These are phyloP conservation scores for Alternaria infectoria DNA, from an alignment of 2,329 filamentous ascomycete species.

Conservation along the genomic window DNA sequence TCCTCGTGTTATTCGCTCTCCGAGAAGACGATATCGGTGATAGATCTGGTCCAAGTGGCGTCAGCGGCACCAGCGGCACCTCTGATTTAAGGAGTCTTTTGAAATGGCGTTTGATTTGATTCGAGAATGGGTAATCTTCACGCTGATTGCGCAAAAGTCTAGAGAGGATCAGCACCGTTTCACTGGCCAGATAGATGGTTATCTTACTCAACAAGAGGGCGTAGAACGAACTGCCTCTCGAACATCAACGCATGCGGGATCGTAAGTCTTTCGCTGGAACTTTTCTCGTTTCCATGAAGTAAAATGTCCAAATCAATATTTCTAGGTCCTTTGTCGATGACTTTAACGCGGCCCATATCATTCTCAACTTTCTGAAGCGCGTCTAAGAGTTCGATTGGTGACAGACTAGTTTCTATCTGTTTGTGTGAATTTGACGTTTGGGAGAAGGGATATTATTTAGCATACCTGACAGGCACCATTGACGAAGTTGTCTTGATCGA, in stretches of 20 bases:
- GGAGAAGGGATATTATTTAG: slow-evolving; percentile 16
- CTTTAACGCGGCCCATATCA: slow-evolving; percentile 77
- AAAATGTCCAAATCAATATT: slow-evolving; percentile 96
- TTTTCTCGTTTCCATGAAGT: slow-evolving; percentile 71
- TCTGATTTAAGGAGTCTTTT: slow-evolving; percentile 42
- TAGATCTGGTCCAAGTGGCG: slow-evolving; percentile 44
- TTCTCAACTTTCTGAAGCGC: slow-evolving; percentile 84
- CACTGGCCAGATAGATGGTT: background rate
- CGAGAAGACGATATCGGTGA: slow-evolving; percentile 36
- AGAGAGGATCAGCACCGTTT: slow-evolving; percentile 12
- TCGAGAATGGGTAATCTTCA: slow-evolving; percentile 55
- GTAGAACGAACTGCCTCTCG: slow-evolving; percentile 92
- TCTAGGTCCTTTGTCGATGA: slow-evolving; percentile 90
- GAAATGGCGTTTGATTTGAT: slow-evolving; percentile 39
- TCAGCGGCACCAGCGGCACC: slow-evolving; percentile 48
- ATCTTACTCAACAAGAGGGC: slow-evolving; percentile 78
- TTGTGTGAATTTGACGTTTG: slow-evolving; percentile 5
- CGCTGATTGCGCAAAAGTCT: slow-evolving; percentile 36
- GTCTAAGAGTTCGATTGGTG: slow-evolving; percentile 78
- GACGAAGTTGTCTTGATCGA: slow-evolving; percentile 85
- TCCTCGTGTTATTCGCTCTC: slow-evolving; percentile 61
- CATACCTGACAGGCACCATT: slow-evolving; percentile 92
- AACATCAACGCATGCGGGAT: slow-evolving; percentile 85
- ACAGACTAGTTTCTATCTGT: slow-evolving; percentile 80
- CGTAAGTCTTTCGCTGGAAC: slow-evolving; percentile 75